Evolutionary conservation across 352 stramenopile species (phyloP), one percentile per base, ranked within the genome.

Genomic region (Elongisporangium anandrum): DNA sequence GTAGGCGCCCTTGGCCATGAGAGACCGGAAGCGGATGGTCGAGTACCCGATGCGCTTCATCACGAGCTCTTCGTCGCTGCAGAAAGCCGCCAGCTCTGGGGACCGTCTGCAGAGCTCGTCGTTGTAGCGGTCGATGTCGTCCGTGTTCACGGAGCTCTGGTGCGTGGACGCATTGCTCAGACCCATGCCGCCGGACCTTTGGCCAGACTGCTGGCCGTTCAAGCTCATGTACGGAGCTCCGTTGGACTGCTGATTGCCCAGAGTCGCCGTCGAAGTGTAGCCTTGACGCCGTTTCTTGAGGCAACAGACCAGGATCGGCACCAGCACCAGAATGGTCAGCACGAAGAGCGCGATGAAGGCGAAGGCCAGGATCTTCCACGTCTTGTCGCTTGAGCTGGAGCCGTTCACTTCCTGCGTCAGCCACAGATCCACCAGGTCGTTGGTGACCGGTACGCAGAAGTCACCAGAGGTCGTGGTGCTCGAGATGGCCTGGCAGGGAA

Each of bases 1-100:
- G 47, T 74, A 82, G 7, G 75, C 77, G 1, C 79, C 79, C 20
- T 69, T 63, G 0, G 75, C 73, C 0, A 91, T 65, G 0, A 85
- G 26, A 34, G 69, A 69, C 19, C 68, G 61, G 38, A 87, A 84
- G 8, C 39, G 57, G 24, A 88, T 62, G n/a, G 49, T 56, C 5
- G 70, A 55, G 54, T 79, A 87, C 2, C 64, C 55, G 23, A 88
- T 76, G 8, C 73, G 72, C 48, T 77, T 74, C 52, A 67, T 69
- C 20, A 78, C 68, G 16, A 88, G 68, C 10, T 84, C 75, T 2
- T 64, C 59, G 50, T 88, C 75, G 4, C 39, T 50, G 45, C 70
- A 73, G 13, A 88, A 77, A 0, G 58, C 62, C 8, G 59, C 50
- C 21, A 88, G 59, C 29, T 85, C 72, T 5, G 64, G 56, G 2